Evolutionary conservation across 164 flowering plant species (phyloP).

Genomic region (Dillenia suffruticosa): DNA sequence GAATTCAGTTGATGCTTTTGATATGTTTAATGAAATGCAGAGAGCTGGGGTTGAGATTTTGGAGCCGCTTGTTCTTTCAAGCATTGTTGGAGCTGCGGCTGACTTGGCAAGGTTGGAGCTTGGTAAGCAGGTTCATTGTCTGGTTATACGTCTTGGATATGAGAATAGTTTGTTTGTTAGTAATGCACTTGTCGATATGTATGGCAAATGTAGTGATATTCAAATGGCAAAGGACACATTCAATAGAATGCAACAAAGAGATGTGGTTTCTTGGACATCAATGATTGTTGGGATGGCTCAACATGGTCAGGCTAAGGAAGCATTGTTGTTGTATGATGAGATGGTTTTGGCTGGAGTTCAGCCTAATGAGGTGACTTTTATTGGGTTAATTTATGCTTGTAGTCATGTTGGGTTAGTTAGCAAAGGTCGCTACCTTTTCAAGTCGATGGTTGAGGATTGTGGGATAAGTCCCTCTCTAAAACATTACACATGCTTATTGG

Average conservation of each 20-base stretch:
- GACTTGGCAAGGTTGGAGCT: slow-evolving; percentile 51
- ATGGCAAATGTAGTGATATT: slow-evolving; percentile 81
- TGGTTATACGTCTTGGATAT: slow-evolving; percentile 56
- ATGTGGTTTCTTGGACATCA: slow-evolving; percentile 87
- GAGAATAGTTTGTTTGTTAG: slow-evolving; percentile 52
- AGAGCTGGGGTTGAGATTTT: slow-evolving; percentile 36
- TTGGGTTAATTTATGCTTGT: slow-evolving; percentile 81
- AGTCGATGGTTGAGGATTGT: slow-evolving; percentile 53
- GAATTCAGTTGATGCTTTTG: slow-evolving; percentile 35
- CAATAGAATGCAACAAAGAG: slow-evolving; percentile 30
- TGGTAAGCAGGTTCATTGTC: slow-evolving; percentile 74
- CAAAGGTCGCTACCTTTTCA: slow-evolving; percentile 54
- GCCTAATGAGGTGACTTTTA: slow-evolving; percentile 85
- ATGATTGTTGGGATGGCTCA: slow-evolving; percentile 86
- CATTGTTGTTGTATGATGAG: slow-evolving; percentile 52
- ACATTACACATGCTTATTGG: slow-evolving; percentile 81
- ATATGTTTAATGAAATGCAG: slow-evolving; percentile 51
- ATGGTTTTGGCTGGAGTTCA: slow-evolving; percentile 54
- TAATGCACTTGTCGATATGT: slow-evolving; percentile 81
- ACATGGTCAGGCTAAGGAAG: slow-evolving; percentile 73
- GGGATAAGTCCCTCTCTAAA: slow-evolving; percentile 63
- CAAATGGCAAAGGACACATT: slow-evolving; percentile 48
- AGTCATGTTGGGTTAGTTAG: slow-evolving; percentile 79
- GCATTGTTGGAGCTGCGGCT: slow-evolving; percentile 62
- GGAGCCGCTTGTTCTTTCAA: slow-evolving; percentile 72